Evolutionary conservation across 768 basidiomycete genomes (phyloP).

Genomic region (Agaricus subrufescens): DNA sequence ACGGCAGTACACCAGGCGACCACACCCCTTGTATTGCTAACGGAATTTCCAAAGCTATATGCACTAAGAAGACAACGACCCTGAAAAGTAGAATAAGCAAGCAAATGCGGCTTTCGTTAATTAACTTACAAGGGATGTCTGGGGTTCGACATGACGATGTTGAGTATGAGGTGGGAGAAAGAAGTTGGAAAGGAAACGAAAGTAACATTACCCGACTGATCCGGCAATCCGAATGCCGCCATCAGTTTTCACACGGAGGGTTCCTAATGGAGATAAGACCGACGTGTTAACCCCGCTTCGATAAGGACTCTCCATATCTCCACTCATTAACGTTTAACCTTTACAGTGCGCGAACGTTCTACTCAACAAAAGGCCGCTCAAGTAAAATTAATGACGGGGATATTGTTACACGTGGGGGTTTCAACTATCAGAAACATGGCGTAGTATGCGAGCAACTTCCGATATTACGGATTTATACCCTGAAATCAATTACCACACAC

Average conservation of each 20-base stretch:
- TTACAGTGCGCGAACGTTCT: no score
- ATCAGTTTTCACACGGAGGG: neutral
- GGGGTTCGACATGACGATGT: neutral
- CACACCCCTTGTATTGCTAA: slow-evolving; percentile 73
- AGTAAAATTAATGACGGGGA: no score
- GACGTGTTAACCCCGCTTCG: neutral
- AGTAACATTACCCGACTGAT: neutral
- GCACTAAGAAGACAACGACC: slow-evolving; percentile 67
- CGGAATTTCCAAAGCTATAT: slow-evolving; percentile 76
- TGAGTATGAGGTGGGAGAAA: neutral
- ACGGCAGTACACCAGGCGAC: slow-evolving; percentile 59
- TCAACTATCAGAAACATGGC: no score
- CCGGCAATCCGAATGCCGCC: neutral
- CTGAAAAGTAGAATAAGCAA: slow-evolving; percentile 9
- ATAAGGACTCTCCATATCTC: no score
- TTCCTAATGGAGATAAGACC: neutral
- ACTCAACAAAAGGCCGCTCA: no score
- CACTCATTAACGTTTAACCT: no score
- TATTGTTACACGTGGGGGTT: no score
- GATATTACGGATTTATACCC: no score
- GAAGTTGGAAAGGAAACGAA: neutral
- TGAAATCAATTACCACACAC: no score
- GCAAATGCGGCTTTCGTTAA: no score
- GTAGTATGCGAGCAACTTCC: no score
- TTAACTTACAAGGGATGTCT: neutral